phyloP scores from a whole-genome alignment of 495 filamentous ascomycete genomes.

The Aspergillus conjunctus region DNA sequence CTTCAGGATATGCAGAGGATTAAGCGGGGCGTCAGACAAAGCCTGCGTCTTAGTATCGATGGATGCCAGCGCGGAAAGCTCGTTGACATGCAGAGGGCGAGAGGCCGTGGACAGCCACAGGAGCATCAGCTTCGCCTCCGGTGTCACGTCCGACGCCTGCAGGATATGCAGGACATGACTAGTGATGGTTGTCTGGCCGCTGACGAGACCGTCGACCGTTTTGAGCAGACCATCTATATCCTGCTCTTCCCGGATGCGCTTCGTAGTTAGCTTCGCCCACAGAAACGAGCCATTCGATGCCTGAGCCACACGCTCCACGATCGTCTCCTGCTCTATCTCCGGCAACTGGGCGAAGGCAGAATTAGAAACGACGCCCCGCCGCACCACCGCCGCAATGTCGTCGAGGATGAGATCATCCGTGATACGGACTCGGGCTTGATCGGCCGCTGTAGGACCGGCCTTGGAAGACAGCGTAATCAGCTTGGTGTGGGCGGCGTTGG shows the following conservation, averaged over 20 bases:
- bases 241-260: constrained; percentile 32
- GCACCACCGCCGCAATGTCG: constrained; percentile 29
- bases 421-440: constrained; percentile 19
- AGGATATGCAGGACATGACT: constrained; percentile 33
- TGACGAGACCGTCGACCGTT: constrained; percentile 31
- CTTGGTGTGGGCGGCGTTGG: constrained; percentile 32
- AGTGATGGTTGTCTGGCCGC: constrained; percentile 29
- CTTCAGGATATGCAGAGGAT: constrained; percentile 29
- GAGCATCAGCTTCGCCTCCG: constrained; percentile 37
- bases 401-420: constrained; percentile 30
- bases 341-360: constrained; percentile 12
- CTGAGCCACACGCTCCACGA: constrained; percentile 36
- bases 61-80: constrained; percentile 33
- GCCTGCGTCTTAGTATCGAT: constrained; percentile 37
- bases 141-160: constrained; percentile 26
- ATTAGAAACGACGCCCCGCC: constrained; percentile 19
- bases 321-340: constrained; percentile 29
- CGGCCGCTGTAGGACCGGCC: constrained; percentile 23
- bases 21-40: constrained; percentile 29
- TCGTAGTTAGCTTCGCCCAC: constrained; percentile 41
- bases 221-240: constrained; percentile 32
- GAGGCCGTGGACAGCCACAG: constrained; percentile 43
- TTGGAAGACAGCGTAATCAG: constrained; percentile 40
- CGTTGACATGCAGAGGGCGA: constrained; percentile 35
- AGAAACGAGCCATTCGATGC: constrained; percentile 44